Evolutionary conservation across 2,329 filamentous ascomycete genomes (phyloP), one percentile per base, ranked within the genome.

Genomic region (Fusarium camptoceras): DNA sequence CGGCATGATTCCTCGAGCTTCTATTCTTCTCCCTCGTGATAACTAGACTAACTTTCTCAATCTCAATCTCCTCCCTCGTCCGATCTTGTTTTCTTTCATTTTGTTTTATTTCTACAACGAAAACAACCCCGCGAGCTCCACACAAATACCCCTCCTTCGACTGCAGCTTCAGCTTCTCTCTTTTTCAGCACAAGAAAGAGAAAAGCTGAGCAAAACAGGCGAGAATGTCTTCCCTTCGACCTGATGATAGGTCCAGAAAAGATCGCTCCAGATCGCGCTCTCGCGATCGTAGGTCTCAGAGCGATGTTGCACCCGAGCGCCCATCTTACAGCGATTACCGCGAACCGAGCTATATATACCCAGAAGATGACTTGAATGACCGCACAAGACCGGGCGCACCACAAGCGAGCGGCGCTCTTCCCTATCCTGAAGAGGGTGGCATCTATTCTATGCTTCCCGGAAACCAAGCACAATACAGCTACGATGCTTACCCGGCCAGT

Each of bases 161-260:
- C 56, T 63, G 31, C 51, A 43, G 34, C 66, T 59, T 57, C 59
- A 55, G 50, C 37, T 54, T 60, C 50, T 30, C 20, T 55, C 55
- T 20, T 71, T 54, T 37, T 37, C 34, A 37, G 34, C 18, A 42
- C 41, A 31, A 34, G 59, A 30, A 49, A 25, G 20, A 48, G 14
- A 47, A 28, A 59, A 41, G 31, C 42, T 44, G 20, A 37, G 28
- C 41, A 31, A 47, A 48, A 20, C 28, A 24, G 24, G 46, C 57
- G 55, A 72, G 62, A 73, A 88, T 88, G 86, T 87, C 87, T 71
- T 88, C 87, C 71, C 80, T 87, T 46, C 80, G 81, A 58, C 82
- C 86, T 55, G 83, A 84, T 62, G 82, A 83, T 59, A 76, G 76
- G 61, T 77, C 78, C 50, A 81, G 81, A 47, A 82, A 83, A 56